These are phyloP conservation scores for Pichia sp. DNA, from an alignment of 1,139 yeast species.

Conservation along the genomic window DNA sequence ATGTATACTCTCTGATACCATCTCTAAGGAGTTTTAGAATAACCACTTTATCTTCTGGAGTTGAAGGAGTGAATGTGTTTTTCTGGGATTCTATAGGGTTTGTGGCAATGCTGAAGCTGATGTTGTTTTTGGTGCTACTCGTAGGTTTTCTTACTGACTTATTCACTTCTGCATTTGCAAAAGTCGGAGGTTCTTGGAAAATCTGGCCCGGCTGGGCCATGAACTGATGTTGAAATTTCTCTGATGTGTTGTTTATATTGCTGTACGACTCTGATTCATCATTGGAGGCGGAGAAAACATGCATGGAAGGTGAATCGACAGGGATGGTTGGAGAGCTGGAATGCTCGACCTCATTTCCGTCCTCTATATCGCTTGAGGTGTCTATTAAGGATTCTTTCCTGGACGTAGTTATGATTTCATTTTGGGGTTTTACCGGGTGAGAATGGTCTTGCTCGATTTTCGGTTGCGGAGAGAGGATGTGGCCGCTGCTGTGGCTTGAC, in stretches of 20 bases:
- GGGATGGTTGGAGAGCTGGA: conserved; percentile 26
- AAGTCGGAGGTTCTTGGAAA: conserved; percentile 14
- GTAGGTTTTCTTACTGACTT: background rate
- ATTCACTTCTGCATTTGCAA: background rate
- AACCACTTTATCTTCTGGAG: background rate
- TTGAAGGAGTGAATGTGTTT: background rate
- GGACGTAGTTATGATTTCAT: background rate
- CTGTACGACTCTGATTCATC: conserved; percentile 5
- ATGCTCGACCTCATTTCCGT: conserved; percentile 14
- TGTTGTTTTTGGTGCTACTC: background rate
- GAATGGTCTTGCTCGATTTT: background rate
- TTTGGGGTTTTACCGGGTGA: background rate
- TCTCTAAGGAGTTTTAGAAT: conserved; percentile 17
- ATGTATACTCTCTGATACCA: conserved; percentile 25
- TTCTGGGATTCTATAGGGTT: background rate
- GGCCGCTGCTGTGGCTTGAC: background rate
- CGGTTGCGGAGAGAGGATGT: background rate
- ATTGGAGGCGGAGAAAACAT: conserved; percentile 10
- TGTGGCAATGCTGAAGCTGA: background rate
- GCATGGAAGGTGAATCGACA: conserved; percentile 23
- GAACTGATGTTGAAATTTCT: conserved; percentile 4
- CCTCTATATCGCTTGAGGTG: conserved; percentile 8
- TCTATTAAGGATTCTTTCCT: background rate
- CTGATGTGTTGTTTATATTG: background rate
- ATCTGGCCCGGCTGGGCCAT: background rate